Evolutionary conservation across 1,139 yeast genomes (phyloP).

Genomic region (Yamadazyma diddensiae): DNA sequence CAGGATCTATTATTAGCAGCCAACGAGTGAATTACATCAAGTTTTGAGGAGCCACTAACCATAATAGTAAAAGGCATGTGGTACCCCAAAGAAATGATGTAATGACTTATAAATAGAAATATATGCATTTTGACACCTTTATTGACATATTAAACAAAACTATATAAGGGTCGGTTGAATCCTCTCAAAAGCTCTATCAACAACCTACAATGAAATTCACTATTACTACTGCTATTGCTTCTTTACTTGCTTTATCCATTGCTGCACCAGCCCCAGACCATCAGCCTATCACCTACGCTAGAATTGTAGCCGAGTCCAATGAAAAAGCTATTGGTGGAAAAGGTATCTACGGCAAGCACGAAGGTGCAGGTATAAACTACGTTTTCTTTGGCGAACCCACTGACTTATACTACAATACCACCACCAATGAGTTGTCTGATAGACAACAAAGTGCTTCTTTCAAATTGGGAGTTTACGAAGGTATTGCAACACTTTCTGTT

Average conservation of each 20-base stretch:
- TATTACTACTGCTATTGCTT: constrained; percentile 14
- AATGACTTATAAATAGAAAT: too few species aligned
- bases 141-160: too few species aligned
- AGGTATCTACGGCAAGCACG: constrained; percentile 38
- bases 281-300: constrained; percentile 1
- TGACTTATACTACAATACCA: constrained; percentile 7
- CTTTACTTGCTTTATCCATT: constrained; percentile 14
- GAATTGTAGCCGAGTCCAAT: constrained; percentile 3
- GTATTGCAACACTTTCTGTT: constrained; percentile 16
- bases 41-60: too few species aligned
- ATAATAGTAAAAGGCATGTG: too few species aligned
- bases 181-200: too few species aligned
- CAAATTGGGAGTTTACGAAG: constrained; percentile 7
- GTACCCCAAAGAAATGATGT: too few species aligned
- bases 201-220: constrained; percentile 17
- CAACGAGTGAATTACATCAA: too few species aligned
- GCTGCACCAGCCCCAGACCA: constrained; percentile 12
- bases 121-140: too few species aligned
- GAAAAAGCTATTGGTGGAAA: constrained; percentile 18
- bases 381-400: constrained; percentile 29
- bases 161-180: too few species aligned
- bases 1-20: too few species aligned
- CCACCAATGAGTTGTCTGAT: background rate
- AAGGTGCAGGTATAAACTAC: constrained; percentile 57
- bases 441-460: constrained; percentile 3